These are phyloP conservation scores for Aspergillus aculeatus DNA, from an alignment of 2,329 filamentous ascomycete genomes.

Conservation along the genomic window DNA sequence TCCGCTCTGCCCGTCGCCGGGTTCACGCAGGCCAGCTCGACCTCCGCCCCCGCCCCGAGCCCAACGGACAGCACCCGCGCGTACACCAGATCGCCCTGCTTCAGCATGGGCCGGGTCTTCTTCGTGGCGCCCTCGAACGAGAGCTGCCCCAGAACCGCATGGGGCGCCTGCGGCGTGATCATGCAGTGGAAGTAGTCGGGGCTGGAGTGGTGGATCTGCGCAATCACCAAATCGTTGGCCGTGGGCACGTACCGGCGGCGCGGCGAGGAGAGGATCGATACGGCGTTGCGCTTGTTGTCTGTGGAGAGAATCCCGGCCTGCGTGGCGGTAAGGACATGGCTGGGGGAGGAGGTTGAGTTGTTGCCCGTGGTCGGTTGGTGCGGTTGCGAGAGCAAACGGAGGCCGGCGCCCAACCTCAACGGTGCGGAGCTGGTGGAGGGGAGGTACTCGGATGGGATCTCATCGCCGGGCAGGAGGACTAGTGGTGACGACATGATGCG, in stretches of 20 bases:
- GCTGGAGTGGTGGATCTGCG: slow-evolving; percentile 73
- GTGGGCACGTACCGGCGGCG: slow-evolving; percentile 70
- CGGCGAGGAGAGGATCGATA: slow-evolving; percentile 36
- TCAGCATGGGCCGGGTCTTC: slow-evolving; percentile 81
- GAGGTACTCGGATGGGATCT: slow-evolving; percentile 63
- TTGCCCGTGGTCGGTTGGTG: slow-evolving; percentile 56
- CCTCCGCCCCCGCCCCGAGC: slow-evolving; percentile 78
- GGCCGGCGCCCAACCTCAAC: slow-evolving; percentile 77
- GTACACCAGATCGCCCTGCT: slow-evolving; percentile 77
- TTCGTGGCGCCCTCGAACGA: slow-evolving; percentile 92
- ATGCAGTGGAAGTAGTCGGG: slow-evolving; percentile 77
- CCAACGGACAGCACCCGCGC: slow-evolving; percentile 77
- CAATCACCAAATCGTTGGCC: slow-evolving; percentile 83
- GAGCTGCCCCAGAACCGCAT: slow-evolving; percentile 75
- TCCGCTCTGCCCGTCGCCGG: slow-evolving; percentile 83
- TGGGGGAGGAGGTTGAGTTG: slow-evolving; percentile 57
- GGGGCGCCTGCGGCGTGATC: slow-evolving; percentile 63
- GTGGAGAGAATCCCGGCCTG: slow-evolving; percentile 38
- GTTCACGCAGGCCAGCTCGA: slow-evolving; percentile 87
- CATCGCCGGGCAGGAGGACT: slow-evolving; percentile 82
- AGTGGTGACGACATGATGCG: slow-evolving; percentile 55
- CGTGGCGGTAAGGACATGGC: slow-evolving; percentile 33
- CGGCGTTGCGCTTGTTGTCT: slow-evolving; percentile 42
- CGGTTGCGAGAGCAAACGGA: slow-evolving; percentile 75
- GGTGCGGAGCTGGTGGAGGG: slow-evolving; percentile 66